These are phyloP conservation scores for Glycine soja DNA, from an alignment of 306 rosid genomes.

Conservation along the genomic window DNA sequence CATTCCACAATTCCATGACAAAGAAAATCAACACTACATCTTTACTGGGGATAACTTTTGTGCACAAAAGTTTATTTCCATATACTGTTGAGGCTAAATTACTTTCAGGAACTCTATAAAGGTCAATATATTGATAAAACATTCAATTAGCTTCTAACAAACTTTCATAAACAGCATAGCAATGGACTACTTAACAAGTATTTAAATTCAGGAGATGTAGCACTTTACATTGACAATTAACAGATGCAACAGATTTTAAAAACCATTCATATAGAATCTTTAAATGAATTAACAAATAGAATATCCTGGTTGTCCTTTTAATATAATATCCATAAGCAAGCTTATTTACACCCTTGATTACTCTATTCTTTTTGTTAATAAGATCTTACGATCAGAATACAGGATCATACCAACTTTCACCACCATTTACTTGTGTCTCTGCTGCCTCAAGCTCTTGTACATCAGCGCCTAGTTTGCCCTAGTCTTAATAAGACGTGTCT, in stretches of 20 bases:
- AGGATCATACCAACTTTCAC: too few species aligned
- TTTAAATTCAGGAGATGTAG: not conserved
- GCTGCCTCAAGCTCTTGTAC: too few species aligned
- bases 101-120: not conserved
- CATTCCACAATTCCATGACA: slow-evolving; percentile 10
- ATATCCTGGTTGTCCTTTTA: too few species aligned
- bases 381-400: too few species aligned
- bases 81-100: not conserved
- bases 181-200: not conserved
- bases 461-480: too few species aligned
- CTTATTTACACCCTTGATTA: too few species aligned
- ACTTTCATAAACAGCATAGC: not conserved
- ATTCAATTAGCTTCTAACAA: not conserved
- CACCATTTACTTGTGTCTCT: too few species aligned
- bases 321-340: too few species aligned
- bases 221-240: not conserved
- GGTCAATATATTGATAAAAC: not conserved
- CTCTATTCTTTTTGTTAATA: too few species aligned
- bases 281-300: too few species aligned
- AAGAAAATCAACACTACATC: not conserved
- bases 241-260: not conserved
- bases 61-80: not conserved
- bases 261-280: too few species aligned
- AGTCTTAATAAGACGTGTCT: too few species aligned
- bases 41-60: not conserved